phyloP scores from a whole-genome alignment of 2,329 filamentous ascomycete species.

The Penicillium vulpinum region DNA sequence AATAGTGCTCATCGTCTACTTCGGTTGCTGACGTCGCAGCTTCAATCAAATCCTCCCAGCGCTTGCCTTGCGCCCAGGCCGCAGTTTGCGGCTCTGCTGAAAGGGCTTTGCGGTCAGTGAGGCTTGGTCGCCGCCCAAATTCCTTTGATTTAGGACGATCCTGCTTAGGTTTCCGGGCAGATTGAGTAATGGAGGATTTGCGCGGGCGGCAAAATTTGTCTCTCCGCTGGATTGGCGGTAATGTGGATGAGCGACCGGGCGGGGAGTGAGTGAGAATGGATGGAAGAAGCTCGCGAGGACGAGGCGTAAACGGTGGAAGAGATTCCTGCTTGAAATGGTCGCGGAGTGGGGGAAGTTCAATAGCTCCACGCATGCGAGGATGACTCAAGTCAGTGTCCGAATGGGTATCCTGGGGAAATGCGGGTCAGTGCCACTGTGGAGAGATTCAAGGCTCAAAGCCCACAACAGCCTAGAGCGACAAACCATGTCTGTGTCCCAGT shows the following conservation, averaged over 20 bases:
- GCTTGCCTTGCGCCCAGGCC: conserved; percentile 72
- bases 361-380: conserved; percentile 62
- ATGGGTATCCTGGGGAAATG: conserved; percentile 61
- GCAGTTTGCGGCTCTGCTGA: conserved; percentile 81
- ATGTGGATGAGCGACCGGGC: conserved; percentile 80
- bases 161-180: conserved; percentile 72
- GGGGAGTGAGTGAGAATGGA: conserved; percentile 79
- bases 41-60: conserved; percentile 96
- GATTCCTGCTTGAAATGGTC: conserved; percentile 71
- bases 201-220: conserved; percentile 71
- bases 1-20: conserved; percentile 77
- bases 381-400: conserved; percentile 69
- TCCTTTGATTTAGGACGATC: conserved; percentile 78
- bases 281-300: conserved; percentile 73
- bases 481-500: conserved; percentile 74
- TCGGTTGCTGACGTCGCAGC: conserved; percentile 90
- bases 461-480: conserved; percentile 35
- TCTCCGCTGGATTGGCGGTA: conserved; percentile 77
- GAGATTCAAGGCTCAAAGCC: conserved; percentile 10
- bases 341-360: conserved; percentile 72
- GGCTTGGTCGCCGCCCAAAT: conserved; percentile 69
- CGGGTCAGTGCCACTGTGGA: conserved; percentile 25
- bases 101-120: conserved; percentile 76
- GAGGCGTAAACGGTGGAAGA: conserved; percentile 61
- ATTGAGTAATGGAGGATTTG: conserved; percentile 83